Base-by-base conservation (phyloP, 179 eudicot species). In the Spergularia azorica region DNA sequence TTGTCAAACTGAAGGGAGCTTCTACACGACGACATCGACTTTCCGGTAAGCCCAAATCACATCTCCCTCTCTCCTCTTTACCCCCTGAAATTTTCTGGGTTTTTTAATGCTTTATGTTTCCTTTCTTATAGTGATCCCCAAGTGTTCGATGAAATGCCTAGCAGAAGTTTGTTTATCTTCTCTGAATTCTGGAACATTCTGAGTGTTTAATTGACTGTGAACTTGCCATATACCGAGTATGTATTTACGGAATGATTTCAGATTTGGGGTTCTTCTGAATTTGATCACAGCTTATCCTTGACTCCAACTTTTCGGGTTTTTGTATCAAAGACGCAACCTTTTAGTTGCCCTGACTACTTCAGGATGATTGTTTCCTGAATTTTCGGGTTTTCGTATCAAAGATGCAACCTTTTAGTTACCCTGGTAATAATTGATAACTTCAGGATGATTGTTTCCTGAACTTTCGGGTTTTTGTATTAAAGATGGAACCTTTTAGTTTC, bases 91-190 rank as follows among this genome's bases (percentile, higher is more conserved):
- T 61, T 20, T 26, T 20, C 11, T 61, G 20, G 4, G 2, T 18
- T 1, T 61, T 2, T 61, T 26, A 7, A 12, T 2, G 21, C 3
- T 61, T 61, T 61, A 5, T 57, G 0, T 54, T 13, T 13, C 3
- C 15, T 54, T 3, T 54, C 13, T 15, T 3, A 15, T 60, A 1
- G n/a, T 17, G 63, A 5, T 64, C 50, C 48, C 48, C 17, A 64
- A 17, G n/a, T 64, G 68, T 64, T 64, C 38, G 68, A 64, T 64
- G 68, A 64, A 64, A 64, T 64, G 68, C 68, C 68, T 36, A 64
- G 48, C 68, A 1, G 66, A 62, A 64, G 2, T 39, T 12, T 3
- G 32, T 14, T 41, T 15, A 1, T 64, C 3, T 10, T 17, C 11
- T 60, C 12, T 11, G 8, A 2, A 0, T 9, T 17, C 2, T 18